These are phyloP conservation scores for Russula vinacea DNA, from an alignment of 768 basidiomycete genomes.

Conservation along the genomic window DNA sequence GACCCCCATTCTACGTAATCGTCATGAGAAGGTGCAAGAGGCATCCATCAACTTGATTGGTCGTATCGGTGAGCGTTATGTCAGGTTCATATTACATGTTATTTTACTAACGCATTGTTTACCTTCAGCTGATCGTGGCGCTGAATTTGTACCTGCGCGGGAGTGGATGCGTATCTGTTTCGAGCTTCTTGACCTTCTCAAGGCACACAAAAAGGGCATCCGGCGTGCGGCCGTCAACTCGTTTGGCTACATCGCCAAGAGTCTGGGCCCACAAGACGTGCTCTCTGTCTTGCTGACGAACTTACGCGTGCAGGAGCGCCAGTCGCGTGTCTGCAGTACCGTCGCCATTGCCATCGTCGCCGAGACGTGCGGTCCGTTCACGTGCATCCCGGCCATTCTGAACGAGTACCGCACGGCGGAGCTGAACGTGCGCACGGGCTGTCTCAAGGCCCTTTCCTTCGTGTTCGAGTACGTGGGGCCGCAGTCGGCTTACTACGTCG, in stretches of 20 bases:
- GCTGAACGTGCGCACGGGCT: slow-evolving; percentile 97
- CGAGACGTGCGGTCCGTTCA: slow-evolving; percentile 95
- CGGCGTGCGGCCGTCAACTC: slow-evolving; percentile 99
- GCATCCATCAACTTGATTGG: slow-evolving; percentile 99
- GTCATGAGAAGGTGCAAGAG: slow-evolving; percentile 99
- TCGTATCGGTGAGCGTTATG: slow-evolving; percentile 62
- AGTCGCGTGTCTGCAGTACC: slow-evolving; percentile 96
- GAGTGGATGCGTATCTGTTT: slow-evolving; percentile 99
- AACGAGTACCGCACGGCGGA: slow-evolving; percentile 99
- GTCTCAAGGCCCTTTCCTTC: slow-evolving; percentile 97
- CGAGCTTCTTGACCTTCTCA: slow-evolving; percentile 92
- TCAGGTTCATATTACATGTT: background rate
- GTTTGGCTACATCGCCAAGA: slow-evolving; percentile 99
- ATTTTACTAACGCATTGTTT: slow-evolving; percentile 14
- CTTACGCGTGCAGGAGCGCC: slow-evolving; percentile 96
- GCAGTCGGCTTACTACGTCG: slow-evolving; percentile 94
- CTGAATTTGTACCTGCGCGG: slow-evolving; percentile 96
- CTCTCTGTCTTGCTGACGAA: slow-evolving; percentile 94
- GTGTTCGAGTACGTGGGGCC: slow-evolving; percentile 99
- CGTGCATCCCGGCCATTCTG: slow-evolving; percentile 96
- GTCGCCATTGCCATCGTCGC: slow-evolving; percentile 97
- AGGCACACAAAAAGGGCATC: slow-evolving; percentile 99
- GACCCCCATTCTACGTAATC: slow-evolving; percentile 99
- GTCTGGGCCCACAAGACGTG: slow-evolving; percentile 98
- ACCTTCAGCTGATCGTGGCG: slow-evolving; percentile 85